Evolutionary conservation across 2,329 filamentous ascomycete species (phyloP).

Genomic region (Pseudocercospora ulei): DNA sequence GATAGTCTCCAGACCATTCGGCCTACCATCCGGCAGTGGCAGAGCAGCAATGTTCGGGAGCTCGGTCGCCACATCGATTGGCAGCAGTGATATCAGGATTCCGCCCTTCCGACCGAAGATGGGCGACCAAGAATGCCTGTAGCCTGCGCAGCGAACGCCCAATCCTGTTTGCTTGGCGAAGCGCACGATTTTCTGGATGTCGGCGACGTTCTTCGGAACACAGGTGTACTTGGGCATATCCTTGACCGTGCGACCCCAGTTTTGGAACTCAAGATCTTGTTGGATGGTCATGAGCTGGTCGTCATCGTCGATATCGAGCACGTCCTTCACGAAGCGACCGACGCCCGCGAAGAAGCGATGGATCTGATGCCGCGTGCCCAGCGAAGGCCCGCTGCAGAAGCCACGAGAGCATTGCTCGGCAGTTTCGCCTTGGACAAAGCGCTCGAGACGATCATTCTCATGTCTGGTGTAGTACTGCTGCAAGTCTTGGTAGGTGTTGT

Average conservation of each 20-base stretch:
- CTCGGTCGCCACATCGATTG: constrained; percentile 11
- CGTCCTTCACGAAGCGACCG: constrained; percentile 4
- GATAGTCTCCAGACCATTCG: constrained; percentile 12
- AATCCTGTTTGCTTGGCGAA: constrained; percentile 11
- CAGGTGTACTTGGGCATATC: constrained; percentile 13
- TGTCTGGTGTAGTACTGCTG: constrained; percentile 10
- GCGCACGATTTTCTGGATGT: constrained; percentile 14
- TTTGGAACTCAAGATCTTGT: constrained; percentile 15
- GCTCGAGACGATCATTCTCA: constrained; percentile 11
- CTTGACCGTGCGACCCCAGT: constrained; percentile 13
- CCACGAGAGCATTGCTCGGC: constrained; percentile 12
- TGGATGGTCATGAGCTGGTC: constrained; percentile 12
- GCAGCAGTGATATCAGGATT: constrained; percentile 12
- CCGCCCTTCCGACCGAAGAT: constrained; percentile 13
- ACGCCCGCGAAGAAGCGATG: constrained; percentile 10
- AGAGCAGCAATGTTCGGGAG: constrained; percentile 11
- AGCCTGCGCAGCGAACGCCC: constrained; percentile 14
- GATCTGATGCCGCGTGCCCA: constrained; percentile 8
- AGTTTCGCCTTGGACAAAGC: constrained; percentile 8
- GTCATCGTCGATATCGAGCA: constrained; percentile 13
- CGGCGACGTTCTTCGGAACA: constrained; percentile 12
- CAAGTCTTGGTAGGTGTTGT: constrained; percentile 16
- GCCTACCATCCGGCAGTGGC: constrained; percentile 8
- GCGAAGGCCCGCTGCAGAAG: constrained; percentile 10
- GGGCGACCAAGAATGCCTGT: constrained; percentile 13